Evolutionary conservation across 495 filamentous ascomycete species (phyloP).

Genomic region (Barbatosphaeria neglecta): DNA sequence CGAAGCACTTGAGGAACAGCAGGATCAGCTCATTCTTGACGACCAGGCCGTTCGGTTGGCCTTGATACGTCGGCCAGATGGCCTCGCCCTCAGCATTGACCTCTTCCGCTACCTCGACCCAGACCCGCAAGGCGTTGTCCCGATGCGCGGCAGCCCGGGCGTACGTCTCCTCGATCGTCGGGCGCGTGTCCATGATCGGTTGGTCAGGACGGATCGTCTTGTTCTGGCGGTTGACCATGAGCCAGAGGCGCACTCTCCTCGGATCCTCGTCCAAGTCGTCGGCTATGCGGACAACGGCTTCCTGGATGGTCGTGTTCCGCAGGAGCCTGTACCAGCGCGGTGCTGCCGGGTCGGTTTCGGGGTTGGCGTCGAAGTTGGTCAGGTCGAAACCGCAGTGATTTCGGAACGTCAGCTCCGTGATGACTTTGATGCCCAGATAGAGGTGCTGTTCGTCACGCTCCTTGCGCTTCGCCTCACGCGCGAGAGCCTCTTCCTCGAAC

Average conservation of each 20-base stretch:
- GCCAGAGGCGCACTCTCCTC: constrained; percentile 69
- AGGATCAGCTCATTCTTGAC: constrained; percentile 51
- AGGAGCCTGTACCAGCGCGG: constrained; percentile 59
- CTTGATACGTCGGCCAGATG: constrained; percentile 50
- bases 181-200: constrained; percentile 62
- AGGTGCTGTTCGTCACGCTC: constrained; percentile 90
- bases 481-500: constrained; percentile 70
- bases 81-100: constrained; percentile 51
- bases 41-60: constrained; percentile 33
- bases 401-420: constrained; percentile 68
- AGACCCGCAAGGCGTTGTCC: constrained; percentile 65
- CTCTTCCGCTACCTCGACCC: constrained; percentile 65
- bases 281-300: constrained; percentile 59
- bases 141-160: constrained; percentile 48
- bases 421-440: constrained; percentile 70
- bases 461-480: constrained; percentile 59
- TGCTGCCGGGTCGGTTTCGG: constrained; percentile 42
- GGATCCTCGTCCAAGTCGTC: constrained; percentile 52
- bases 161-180: constrained; percentile 72
- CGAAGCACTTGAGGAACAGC: constrained; percentile 87
- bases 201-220: constrained; percentile 88
- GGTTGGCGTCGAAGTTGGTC: constrained; percentile 50
- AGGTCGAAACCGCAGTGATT: constrained; percentile 79
- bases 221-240: constrained; percentile 97
- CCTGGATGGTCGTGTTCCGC: constrained; percentile 57